Evolutionary conservation across 192 early-diverging fungal genomes (phyloP).

Genomic region (Umbelopsis ramanniana): DNA sequence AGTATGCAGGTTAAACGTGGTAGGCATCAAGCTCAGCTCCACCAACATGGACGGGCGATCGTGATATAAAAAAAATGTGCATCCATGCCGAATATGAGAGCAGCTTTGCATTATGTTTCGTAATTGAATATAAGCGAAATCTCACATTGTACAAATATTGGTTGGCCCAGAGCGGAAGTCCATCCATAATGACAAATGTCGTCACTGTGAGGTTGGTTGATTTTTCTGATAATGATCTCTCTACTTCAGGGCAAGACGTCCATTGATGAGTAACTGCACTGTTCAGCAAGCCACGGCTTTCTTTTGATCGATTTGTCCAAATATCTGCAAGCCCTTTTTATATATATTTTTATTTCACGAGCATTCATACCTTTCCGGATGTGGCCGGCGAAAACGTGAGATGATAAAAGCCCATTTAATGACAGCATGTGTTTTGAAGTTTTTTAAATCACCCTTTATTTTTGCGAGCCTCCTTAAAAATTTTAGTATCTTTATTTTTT

Average conservation of each 20-base stretch:
- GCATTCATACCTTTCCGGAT: constrained; percentile 5
- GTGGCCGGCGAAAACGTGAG: not conserved
- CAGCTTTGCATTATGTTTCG: too few relatives aligned
- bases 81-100: not conserved
- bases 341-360: not conserved
- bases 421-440: too few relatives aligned
- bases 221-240: not conserved
- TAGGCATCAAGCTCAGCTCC: not conserved
- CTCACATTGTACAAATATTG: too few relatives aligned
- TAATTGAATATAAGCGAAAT: too few relatives aligned
- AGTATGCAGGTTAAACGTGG: too few relatives aligned
- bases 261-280: too few relatives aligned
- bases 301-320: not conserved
- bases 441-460: not conserved
- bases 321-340: not conserved
- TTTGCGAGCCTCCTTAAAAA: not conserved
- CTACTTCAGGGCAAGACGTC: too few relatives aligned
- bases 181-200: not conserved
- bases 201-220: not conserved
- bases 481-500: not conserved
- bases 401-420: too few relatives aligned
- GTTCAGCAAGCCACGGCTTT: too few relatives aligned
- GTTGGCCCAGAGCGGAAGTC: too few relatives aligned
- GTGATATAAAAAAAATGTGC: not conserved
- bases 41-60: not conserved